Percentiles rank a stretch among this genome's conserved stretches.
Evolutionary conservation across 2,329 filamentous ascomycete species (phyloP).

Genomic region (Sporothrix euskadiensis): DNA sequence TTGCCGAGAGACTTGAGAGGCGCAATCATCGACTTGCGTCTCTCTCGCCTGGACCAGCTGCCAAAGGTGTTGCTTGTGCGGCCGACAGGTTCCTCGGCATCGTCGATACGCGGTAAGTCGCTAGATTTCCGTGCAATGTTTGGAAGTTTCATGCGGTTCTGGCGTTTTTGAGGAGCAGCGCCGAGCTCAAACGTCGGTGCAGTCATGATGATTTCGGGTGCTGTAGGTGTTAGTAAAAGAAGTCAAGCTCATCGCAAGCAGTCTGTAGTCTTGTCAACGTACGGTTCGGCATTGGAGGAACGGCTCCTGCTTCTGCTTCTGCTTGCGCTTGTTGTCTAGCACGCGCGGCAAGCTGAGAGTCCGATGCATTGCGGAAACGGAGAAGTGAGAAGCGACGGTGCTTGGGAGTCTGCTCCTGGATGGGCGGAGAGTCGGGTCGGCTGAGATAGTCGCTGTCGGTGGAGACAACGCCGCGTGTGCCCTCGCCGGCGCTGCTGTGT

Average conservation of each 20-base stretch:
- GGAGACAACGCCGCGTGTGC: constrained; percentile 34
- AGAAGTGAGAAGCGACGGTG: constrained; percentile 69
- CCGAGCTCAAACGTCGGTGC: constrained; percentile 72
- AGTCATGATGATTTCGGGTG: constrained; percentile 82
- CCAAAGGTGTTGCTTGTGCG: constrained; percentile 29
- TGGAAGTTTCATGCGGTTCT: constrained; percentile 56
- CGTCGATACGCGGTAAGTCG: constrained; percentile 48
- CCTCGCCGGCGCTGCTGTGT: constrained; percentile 31
- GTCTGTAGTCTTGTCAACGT: constrained; percentile 39
- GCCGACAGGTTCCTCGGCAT: constrained; percentile 35
- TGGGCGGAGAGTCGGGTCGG: constrained; percentile 51
- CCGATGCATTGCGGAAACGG: constrained; percentile 87
- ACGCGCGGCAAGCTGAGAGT: constrained; percentile 78
- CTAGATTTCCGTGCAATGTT: constrained; percentile 55
- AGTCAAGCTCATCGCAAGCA: neutral
- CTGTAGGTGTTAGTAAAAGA: constrained; percentile 41
- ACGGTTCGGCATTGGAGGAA: constrained; percentile 61
- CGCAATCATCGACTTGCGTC: constrained; percentile 45
- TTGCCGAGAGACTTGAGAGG: constrained; percentile 43
- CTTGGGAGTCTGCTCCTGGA: constrained; percentile 57
- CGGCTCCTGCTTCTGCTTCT: constrained; percentile 53
- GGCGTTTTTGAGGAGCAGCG: constrained; percentile 52
- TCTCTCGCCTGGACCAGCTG: constrained; percentile 44
- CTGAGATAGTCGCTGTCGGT: constrained; percentile 34
- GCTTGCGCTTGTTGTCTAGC: constrained; percentile 65